phyloP scores from a whole-genome alignment of 1,284 basidiomycete genomes.

The Ceratobasidium sp. region DNA sequence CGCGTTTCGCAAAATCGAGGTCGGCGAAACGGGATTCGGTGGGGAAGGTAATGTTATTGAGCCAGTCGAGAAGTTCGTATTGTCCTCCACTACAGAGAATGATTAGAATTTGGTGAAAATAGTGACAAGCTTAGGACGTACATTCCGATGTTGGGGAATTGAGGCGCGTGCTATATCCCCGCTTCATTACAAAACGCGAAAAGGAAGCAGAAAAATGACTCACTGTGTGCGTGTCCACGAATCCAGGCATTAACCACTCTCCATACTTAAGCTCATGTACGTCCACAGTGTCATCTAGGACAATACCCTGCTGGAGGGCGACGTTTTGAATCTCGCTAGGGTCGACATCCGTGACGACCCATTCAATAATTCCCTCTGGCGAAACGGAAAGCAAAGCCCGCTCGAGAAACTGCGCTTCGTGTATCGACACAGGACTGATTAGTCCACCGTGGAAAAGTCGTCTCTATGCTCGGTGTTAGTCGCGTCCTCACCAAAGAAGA shows the following conservation, averaged over 20 bases:
- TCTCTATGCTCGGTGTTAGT: not conserved
- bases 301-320: slow-evolving; percentile 52
- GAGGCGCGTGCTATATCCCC: slow-evolving; percentile 80
- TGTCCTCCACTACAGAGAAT: slow-evolving; percentile 71
- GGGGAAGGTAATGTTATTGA: slow-evolving; percentile 89
- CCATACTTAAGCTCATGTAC: slow-evolving; percentile 67
- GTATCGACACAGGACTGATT: slow-evolving; percentile 73
- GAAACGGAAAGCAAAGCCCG: slow-evolving; percentile 72
- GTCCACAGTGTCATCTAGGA: slow-evolving; percentile 31
- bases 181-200: not conserved
- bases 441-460: slow-evolving; percentile 76
- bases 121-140: slow-evolving; percentile 57
- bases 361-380: slow-evolving; percentile 72
- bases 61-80: slow-evolving; percentile 92
- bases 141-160: slow-evolving; percentile 87
- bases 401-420: slow-evolving; percentile 68
- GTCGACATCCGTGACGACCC: slow-evolving; percentile 72
- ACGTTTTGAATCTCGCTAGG: slow-evolving; percentile 52
- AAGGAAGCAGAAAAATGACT: slow-evolving; percentile 52
- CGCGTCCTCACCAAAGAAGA: not conserved
- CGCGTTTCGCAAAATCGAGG: slow-evolving; percentile 73
- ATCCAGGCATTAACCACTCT: slow-evolving; percentile 89
- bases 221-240: slow-evolving; percentile 92
- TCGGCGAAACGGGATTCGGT: slow-evolving; percentile 86
- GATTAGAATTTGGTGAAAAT: not conserved